Percentiles rank a stretch among this genome's conserved stretches.
phyloP scores from a whole-genome alignment of 306 rosid genomes.

The Quercus variabilis region DNA sequence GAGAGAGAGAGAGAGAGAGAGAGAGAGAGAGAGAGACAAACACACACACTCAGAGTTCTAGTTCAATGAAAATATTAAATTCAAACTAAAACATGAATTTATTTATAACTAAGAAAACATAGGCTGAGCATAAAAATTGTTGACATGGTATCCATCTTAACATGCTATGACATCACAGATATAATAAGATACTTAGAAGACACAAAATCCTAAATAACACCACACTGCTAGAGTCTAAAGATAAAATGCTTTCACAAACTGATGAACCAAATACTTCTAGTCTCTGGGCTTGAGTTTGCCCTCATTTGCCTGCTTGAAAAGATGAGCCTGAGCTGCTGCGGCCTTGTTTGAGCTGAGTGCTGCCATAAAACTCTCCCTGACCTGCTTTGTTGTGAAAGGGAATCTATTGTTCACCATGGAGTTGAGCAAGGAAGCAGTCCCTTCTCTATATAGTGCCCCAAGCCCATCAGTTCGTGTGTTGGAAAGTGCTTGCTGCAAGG shows the following conservation, averaged over 20 bases:
- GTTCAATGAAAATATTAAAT: background rate
- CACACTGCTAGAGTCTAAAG: constrained; percentile 21
- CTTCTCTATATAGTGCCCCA: constrained; percentile 76
- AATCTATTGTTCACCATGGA: constrained; percentile 71
- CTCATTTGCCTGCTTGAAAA: constrained; percentile 88
- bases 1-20: too few species aligned
- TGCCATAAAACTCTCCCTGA: constrained; percentile 53
- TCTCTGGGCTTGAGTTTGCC: constrained; percentile 54
- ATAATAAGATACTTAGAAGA: constrained; percentile 11
- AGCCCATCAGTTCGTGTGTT: constrained; percentile 77
- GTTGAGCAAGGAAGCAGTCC: constrained; percentile 79
- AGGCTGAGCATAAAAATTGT: background rate
- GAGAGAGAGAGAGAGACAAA: too few species aligned
- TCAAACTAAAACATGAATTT: background rate
- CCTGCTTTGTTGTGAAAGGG: constrained; percentile 72
- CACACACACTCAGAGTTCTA: too few species aligned
- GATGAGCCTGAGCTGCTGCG: constrained; percentile 60
- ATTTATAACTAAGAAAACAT: background rate
- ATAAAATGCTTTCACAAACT: constrained; percentile 18
- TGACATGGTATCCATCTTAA: background rate
- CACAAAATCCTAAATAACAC: constrained; percentile 21
- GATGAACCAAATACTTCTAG: constrained; percentile 22
- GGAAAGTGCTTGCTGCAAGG: constrained; percentile 73
- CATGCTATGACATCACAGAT: background rate
- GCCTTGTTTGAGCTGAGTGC: constrained; percentile 69